Evolutionary conservation across 768 basidiomycete genomes (phyloP).

Genomic region (Clavaria fumosa): DNA sequence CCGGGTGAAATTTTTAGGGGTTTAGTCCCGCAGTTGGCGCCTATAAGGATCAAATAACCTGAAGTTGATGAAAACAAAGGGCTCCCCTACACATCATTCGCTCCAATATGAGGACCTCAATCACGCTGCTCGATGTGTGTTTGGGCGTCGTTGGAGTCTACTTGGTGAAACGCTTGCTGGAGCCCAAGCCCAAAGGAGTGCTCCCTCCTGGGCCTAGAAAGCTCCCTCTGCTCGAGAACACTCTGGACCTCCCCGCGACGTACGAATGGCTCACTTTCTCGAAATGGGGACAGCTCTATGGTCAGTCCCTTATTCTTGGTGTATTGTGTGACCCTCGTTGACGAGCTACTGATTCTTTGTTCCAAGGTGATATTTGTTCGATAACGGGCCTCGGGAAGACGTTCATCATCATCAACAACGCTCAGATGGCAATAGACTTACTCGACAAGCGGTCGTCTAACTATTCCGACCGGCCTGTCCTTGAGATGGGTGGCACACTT

Average conservation of each 20-base stretch:
- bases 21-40: no score
- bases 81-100: no score
- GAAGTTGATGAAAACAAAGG: no score
- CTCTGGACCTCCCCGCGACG: slow-evolving; percentile 13
- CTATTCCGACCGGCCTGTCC: slow-evolving; percentile 22
- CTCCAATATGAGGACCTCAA: neutral
- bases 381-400: slow-evolving; percentile 15
- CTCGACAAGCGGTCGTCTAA: slow-evolving; percentile 21
- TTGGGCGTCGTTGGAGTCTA: neutral
- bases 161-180: neutral
- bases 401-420: slow-evolving; percentile 16
- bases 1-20: no score
- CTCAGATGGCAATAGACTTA: slow-evolving; percentile 19
- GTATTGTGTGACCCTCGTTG: no score
- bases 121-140: neutral
- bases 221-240: slow-evolving; percentile 17
- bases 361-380: slow-evolving; percentile 17
- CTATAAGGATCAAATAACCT: no score
- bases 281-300: no score
- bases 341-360: no score
- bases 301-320: no score
- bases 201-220: slow-evolving; percentile 16
- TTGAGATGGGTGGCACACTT: no score
- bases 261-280: slow-evolving; percentile 8
- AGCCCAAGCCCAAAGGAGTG: neutral